Evolutionary conservation across 805 yeast species (phyloP), one percentile per base, ranked within the genome.

Genomic region (Starmerella etchellsii): DNA sequence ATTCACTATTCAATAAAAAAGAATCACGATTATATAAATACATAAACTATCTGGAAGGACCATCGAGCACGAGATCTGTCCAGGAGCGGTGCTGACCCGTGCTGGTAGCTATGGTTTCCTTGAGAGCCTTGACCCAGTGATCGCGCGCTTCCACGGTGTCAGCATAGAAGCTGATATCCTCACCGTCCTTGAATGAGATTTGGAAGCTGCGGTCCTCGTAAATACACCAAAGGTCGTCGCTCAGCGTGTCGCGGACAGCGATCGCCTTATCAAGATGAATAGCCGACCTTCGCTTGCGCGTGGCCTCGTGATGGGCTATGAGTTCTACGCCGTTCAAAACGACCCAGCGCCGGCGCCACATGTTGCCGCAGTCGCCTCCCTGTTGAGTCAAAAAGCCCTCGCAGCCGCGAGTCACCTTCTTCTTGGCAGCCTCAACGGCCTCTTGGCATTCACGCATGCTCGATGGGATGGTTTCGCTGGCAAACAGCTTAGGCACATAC

Each of bases 311-410:
- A 54, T 79, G 82, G 0, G 94, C 95, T 37, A 74, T 64, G 49
- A 87, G 63, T 28, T 76, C 74, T 14, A 75, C 69, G 0, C 88
- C 94, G 28, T 68, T 60, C 15, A 88, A 64, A 49, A 71, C 78
- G 64, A 79, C 87, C 62, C 62, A 84, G 43, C 96, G 66, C 47
- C 82, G 73, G 48, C 83, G 73, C 79, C 87, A 75, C 26, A 69
- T 66, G n/a, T 69, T 73, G 4, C 39, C 41, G 53, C 93, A 73
- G 63, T 87, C 97, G 4, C 96, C 96, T 20, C 97, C 97, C 54
- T 82, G 87, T 61, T 87, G 97, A 50, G 77, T 75, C 61, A 87
- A 63, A 55, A 67, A 81, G 0, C 96, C 96, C 57, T 82, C 47
- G 77, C 54, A 31, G 11, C 40, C 37, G 8, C 54, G 54, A 18